Evolutionary conservation across 169 alveolate species (phyloP), one percentile per base, ranked within the genome.

Genomic region (Babesia sp.): DNA sequence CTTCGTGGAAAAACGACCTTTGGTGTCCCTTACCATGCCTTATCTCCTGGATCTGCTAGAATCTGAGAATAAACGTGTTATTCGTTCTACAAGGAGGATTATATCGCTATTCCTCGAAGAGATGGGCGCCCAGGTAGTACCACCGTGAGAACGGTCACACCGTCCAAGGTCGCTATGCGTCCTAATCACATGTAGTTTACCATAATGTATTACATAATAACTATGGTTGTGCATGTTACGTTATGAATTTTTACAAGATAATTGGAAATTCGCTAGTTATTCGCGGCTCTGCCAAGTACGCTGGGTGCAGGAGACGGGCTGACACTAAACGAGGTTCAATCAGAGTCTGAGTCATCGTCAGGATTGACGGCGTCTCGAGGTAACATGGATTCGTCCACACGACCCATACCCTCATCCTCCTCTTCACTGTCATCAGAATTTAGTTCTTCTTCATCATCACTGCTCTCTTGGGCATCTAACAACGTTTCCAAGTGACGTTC

Each of bases 321-420:
- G n/a, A n/a, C n/a, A n/a, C n/a, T 39, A 39, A 39, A 39, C 46
- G 18, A 1, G 0, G 36, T 28, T 57, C 56, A 53, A 36, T 60
- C 70, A 31, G 36, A 34, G 46, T 64, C 73, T 14, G 54, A 53
- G 53, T 63, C 94, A 42, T 75, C 71, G 58, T 24, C 85, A 45
- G 84, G 92, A 29, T 92, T 94, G 59, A 83, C 96, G 28, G 85
- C 95, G 36, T 91, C 91, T 11, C 77, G 91, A 33, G 91, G 90
- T 34, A 86, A 80, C 79, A 85, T 84, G 67, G 92, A 83, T 60
- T 91, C 91, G 36, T 90, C 92, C 22, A 90, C 86, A 57, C 95
- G 77, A n/a, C 95, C 95, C 90, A 90, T 91, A 33, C 92, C 96
- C 53, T 93, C 96, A 36, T 94, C 97, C 31, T 90, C 94, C 34